Base-by-base conservation (phyloP, 2,329 filamentous ascomycete genomes). In the Colletotrichum eremochloae region DNA sequence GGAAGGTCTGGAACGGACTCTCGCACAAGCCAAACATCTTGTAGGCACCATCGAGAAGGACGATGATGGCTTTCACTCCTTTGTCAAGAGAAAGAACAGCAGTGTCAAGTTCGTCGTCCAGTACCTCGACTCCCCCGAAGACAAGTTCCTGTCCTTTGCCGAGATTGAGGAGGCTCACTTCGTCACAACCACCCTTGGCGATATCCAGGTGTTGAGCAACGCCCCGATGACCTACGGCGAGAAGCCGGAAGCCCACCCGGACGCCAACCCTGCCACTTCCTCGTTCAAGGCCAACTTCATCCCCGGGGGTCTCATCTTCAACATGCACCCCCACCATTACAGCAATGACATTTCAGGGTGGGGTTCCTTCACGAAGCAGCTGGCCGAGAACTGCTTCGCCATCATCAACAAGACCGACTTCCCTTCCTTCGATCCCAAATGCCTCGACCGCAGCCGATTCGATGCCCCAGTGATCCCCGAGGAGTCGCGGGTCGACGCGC, bases 331-430 rank as follows among this genome's bases (percentile, higher is more conserved):
- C 61, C 84, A 86, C 58, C 84, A 86, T 68, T 86, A 82, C 62
- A 74, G 79, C 53, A 84, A 84, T 71, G 83, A 85, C 73, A 75
- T 84, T 0, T 83, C 82, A 78, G 83, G 83, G 8, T 85, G 83
- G 82, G 77, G 78, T 0, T 42, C 40, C 14, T 42, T 42, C 40
- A 42, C 40, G 40, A 42, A 15, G 40, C 40, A 42, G 40, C 40
- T 42, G 14, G 40, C 40, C 40, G 40, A 42, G 14, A 42, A 42
- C 40, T 76, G 84, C 73, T 77, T 72, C 12, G 79, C 75, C 0
- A 77, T 42, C 40, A 3, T 15, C 40, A 42, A 42, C 40, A 15
- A 42, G 40, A 42, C 14, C 40, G 40, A 42, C 14, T 42, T 42
- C 40, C 40, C 40, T 12, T 42, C 40, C 40, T 42, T 42, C 40